Conservation (phyloP, 768 basidiomycete species). For the Rhodotorula kratochvilovae region DNA sequence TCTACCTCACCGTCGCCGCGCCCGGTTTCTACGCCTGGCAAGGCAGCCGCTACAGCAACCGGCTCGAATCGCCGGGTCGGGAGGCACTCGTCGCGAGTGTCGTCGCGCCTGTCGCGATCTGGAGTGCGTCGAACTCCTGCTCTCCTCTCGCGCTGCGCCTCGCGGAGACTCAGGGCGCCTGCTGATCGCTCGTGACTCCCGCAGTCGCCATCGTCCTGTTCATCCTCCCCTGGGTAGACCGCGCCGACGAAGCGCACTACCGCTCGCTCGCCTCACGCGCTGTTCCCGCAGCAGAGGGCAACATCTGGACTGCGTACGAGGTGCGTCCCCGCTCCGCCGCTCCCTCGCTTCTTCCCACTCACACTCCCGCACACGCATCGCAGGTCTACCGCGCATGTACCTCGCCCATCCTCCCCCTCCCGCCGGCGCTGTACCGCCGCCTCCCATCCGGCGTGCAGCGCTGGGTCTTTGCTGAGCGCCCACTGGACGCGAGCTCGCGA, state of each 20-base stretch:
- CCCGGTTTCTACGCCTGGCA: neutral
- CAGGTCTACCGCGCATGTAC: slow-evolving; percentile 58
- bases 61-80: neutral
- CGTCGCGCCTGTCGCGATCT: neutral
- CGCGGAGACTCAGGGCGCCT: neutral
- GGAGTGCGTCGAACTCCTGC: neutral
- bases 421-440: slow-evolving; percentile 56
- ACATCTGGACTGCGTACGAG: neutral
- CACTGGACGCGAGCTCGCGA: neutral
- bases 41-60: neutral
- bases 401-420: slow-evolving; percentile 61
- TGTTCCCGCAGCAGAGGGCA: neutral
- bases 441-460: slow-evolving; percentile 57
- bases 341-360: neutral
- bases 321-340: neutral
- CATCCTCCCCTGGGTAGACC: neutral
- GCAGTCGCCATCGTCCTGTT: neutral
- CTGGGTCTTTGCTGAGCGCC: neutral
- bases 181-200: too few species aligned
- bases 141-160: neutral
- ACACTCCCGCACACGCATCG: neutral
- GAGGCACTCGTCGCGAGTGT: neutral
- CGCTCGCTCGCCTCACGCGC: neutral
- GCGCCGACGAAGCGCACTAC: neutral
- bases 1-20: neutral